A percentile compares a stretch with the other conserved stretches of the same genome.
Conservation (phyloP, 1,284 basidiomycete species). For the Agroathelia rolfsii region DNA sequence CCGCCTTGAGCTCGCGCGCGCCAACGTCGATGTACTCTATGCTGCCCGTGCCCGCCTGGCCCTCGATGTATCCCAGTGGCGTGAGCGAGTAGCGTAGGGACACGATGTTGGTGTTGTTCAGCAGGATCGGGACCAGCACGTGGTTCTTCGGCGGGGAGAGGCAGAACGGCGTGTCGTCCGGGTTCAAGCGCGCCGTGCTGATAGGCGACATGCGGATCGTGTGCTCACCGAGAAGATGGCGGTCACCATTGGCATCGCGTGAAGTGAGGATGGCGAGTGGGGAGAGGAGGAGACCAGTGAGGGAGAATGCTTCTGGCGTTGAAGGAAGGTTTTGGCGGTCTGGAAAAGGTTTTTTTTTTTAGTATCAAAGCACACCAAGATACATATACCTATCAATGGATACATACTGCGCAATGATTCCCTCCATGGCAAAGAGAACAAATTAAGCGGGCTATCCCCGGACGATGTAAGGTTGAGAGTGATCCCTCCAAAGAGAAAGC, state of each 20-base stretch:
- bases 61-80: conserved; percentile 48
- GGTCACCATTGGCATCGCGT: conserved; percentile 25
- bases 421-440: too few species aligned
- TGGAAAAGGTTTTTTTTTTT: conserved; percentile 12
- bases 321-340: conserved; percentile 29
- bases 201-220: conserved; percentile 89
- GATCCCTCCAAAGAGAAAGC: conserved; percentile 63
- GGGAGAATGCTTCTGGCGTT: conserved; percentile 31
- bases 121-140: conserved; percentile 68
- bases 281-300: conserved; percentile 37
- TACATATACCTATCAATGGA: too few species aligned
- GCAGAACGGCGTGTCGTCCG: conserved; percentile 60
- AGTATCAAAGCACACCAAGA: too few species aligned
- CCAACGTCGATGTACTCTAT: conserved; percentile 47
- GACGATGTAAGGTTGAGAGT: conserved; percentile 36
- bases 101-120: conserved; percentile 85
- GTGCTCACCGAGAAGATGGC: conserved; percentile 79
- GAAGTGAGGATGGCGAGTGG: conserved; percentile 33
- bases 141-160: conserved; percentile 44
- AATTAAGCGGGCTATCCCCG: too few species aligned
- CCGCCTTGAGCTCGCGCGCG: conserved; percentile 55
- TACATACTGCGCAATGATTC: too few species aligned
- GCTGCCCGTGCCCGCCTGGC: conserved; percentile 26
- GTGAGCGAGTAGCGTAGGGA: conserved; percentile 70
- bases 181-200: conserved; percentile 78